Evolutionary conservation across 1,139 yeast species (phyloP), one percentile per base, ranked within the genome.

Genomic region (Yamadazyma sp.): DNA sequence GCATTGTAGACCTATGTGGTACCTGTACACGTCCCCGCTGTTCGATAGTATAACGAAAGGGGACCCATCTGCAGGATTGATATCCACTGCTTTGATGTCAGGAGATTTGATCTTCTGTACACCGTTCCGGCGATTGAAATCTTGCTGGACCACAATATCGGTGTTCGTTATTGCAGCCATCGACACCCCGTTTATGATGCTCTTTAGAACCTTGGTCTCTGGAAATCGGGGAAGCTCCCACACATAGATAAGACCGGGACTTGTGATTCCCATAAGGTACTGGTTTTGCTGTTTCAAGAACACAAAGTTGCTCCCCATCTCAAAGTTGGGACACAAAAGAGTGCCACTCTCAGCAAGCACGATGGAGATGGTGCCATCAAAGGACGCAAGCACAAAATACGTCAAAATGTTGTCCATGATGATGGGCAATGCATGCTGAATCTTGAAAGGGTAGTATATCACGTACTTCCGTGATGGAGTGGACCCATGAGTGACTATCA

Each of bases 321-420:
- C 84, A 14, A 81, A 57, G n/a, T 70, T 58, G 2, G 86, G 82
- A 38, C 66, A 58, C 0, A 69, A 46, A 24, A 63, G 62, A 17
- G 69, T 56, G 1, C 94, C 95, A 1, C 70, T 51, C 2, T 84
- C 76, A 1, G 86, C 78, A 10, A 82, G 75, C 0, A 94, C 75
- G 66, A 95, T 76, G 55, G 85, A 87, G 3, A 79, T 47, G 4
- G 79, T 73, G 1, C 89, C 88, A 34, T 80, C 76, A 17, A 92
- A 88, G 0, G 95, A 79, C 3, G 84, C 80, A 26, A 91, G 61
- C n/a, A 70, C 76, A 69, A 76, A 72, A 43, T 61, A 74, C 15
- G 51, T 51, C 23, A 71, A 53, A 6, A 42, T 46, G 2, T 51
- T 53, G 18, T 63, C 59, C 10, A 63, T 41, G 5, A 64, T 47